These are phyloP conservation scores for Gillenia trifoliata DNA, from an alignment of 306 rosid genomes.

Conservation along the genomic window DNA sequence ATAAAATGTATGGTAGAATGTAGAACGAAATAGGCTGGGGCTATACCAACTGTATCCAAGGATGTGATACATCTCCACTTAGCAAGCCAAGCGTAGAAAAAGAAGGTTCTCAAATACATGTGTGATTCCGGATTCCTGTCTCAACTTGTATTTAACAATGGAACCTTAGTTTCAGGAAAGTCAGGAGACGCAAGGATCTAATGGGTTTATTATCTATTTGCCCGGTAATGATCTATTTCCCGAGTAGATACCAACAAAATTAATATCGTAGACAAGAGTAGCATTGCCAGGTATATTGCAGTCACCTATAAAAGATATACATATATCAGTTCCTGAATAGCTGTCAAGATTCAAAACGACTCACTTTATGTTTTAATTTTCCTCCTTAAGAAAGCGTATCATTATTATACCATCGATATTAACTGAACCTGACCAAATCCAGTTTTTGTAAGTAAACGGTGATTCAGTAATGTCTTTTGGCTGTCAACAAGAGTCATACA, in stretches of 20 bases:
- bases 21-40: neutral
- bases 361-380: neutral
- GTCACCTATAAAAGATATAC: conserved; percentile 55
- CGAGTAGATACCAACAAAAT: conserved; percentile 63
- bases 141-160: conserved; percentile 17
- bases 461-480: neutral
- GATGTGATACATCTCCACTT: neutral
- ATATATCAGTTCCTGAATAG: conserved; percentile 25
- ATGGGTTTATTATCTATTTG: conserved; percentile 14
- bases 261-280: conserved; percentile 79
- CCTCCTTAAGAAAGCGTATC: neutral
- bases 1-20: neutral
- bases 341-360: neutral
- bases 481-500: neutral
- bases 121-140: conserved; percentile 18
- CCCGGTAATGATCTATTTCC: conserved; percentile 43
- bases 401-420: neutral
- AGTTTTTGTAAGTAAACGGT: neutral
- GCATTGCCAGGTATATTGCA: conserved; percentile 93
- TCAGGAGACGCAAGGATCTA: conserved; percentile 25
- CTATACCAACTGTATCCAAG: conserved; percentile 13
- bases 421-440: neutral
- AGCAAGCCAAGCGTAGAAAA: conserved; percentile 12
- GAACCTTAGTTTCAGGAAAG: conserved; percentile 1
- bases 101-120: neutral